phyloP scores from a whole-genome alignment of 148 eudicot species.

The Camellia sinensis region DNA sequence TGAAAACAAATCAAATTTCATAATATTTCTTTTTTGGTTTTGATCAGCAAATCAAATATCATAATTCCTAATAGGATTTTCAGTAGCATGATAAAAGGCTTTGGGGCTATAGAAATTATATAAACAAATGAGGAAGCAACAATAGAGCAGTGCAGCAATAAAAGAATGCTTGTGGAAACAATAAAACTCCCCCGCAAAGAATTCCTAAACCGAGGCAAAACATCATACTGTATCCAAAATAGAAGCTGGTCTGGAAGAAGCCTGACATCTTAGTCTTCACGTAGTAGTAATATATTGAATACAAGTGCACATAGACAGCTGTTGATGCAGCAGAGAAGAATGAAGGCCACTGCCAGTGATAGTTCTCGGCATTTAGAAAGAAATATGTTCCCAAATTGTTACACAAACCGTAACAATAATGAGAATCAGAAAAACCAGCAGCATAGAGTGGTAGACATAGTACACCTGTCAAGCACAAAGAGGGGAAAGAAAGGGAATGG shows the following conservation, averaged over 20 bases:
- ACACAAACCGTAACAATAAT: constrained; percentile 89
- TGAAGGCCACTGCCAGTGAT: constrained; percentile 96
- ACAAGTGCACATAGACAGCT: constrained; percentile 78
- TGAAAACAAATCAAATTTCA: too few relatives aligned
- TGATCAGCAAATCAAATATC: too few relatives aligned
- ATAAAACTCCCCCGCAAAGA: constrained; percentile 48
- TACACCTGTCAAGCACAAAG: constrained; percentile 59
- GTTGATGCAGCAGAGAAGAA: constrained; percentile 88
- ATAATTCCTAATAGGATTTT: too few relatives aligned
- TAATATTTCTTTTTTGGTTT: too few relatives aligned
- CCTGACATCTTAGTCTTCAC: constrained; percentile 98
- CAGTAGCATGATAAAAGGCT: too few relatives aligned
- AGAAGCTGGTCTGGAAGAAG: constrained; percentile 98
- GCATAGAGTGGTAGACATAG: constrained; percentile 89
- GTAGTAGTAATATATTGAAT: constrained; percentile 84
- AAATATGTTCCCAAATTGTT: constrained; percentile 92
- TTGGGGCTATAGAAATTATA: too few relatives aligned
- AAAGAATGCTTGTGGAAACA: too few relatives aligned
- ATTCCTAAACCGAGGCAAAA: constrained; percentile 83
- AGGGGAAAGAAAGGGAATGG: background rate
- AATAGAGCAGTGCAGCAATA: too few relatives aligned
- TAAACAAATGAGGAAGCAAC: too few relatives aligned
- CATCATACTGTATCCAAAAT: constrained; percentile 84
- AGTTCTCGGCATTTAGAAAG: constrained; percentile 97
- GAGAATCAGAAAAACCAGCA: constrained; percentile 83